These are phyloP conservation scores for Vigna nakashimae DNA, from an alignment of 306 rosid genomes.

Conservation along the genomic window DNA sequence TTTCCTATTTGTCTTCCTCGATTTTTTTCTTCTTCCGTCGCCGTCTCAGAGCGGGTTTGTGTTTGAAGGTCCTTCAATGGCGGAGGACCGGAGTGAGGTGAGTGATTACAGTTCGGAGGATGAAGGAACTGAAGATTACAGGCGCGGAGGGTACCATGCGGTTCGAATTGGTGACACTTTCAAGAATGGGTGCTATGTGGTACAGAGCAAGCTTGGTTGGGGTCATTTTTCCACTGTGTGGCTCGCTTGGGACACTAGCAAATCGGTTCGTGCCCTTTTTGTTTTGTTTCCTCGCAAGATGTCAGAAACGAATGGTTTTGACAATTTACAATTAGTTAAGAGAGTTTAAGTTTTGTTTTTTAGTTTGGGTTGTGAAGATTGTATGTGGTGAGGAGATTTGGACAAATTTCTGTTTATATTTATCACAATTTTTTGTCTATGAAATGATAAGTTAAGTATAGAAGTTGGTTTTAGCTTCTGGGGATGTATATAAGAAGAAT, in stretches of 20 bases:
- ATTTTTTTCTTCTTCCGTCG: background rate
- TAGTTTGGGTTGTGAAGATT: slow-evolving; percentile 36
- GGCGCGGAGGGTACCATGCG: slow-evolving; percentile 99
- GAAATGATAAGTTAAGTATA: background rate
- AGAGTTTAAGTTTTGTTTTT: slow-evolving; percentile 2
- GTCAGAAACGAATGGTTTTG: slow-evolving; percentile 35
- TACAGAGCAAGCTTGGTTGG: slow-evolving; percentile 98
- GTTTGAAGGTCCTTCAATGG: slow-evolving; percentile 60
- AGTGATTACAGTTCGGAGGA: slow-evolving; percentile 94
- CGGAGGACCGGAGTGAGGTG: slow-evolving; percentile 68
- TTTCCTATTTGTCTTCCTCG: background rate
- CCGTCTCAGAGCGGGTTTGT: background rate
- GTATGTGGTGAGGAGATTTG: slow-evolving; percentile 7
- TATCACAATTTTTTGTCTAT: background rate
- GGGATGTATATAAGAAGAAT: background rate
- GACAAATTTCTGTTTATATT: background rate
- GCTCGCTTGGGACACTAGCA: slow-evolving; percentile 94
- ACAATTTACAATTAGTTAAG: background rate
- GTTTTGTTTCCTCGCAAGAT: slow-evolving; percentile 10
- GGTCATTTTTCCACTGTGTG: slow-evolving; percentile 99
- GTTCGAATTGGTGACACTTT: slow-evolving; percentile 89
- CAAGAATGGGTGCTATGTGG: slow-evolving; percentile 77
- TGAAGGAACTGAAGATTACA: slow-evolving; percentile 94
- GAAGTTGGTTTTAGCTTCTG: background rate
- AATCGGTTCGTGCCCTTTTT: slow-evolving; percentile 42